A percentile compares a stretch with the other conserved stretches of the same genome.
Conservation (phyloP, 768 basidiomycete genomes). For the Mycena rosella region DNA sequence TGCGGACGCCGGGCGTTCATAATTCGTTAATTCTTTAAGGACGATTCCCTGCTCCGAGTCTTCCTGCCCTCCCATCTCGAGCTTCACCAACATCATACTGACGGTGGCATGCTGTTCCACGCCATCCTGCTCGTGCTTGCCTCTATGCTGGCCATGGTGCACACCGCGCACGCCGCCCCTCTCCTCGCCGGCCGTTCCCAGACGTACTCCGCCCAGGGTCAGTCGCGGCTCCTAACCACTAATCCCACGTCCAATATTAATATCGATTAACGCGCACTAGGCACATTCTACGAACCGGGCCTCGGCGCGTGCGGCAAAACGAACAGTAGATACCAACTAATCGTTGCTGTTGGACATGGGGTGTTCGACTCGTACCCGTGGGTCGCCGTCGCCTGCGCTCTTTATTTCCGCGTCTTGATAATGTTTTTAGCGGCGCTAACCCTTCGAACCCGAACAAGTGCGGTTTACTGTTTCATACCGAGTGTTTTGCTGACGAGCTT, state of each 20-base stretch:
- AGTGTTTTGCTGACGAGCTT: background rate
- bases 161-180: background rate
- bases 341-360: constrained; percentile 41
- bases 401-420: background rate
- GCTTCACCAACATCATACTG: background rate
- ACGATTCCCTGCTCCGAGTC: background rate
- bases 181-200: background rate
- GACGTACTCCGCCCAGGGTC: constrained; percentile 14
- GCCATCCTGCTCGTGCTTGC: background rate
- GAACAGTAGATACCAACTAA: constrained; percentile 32
- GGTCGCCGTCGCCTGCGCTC: background rate
- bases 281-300: constrained; percentile 38
- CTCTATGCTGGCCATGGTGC: background rate
- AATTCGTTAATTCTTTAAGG: too few species aligned
- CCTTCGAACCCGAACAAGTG: constrained; percentile 24
- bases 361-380: constrained; percentile 39
- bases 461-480: background rate
- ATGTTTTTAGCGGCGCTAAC: constrained; percentile 19
- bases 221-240: background rate
- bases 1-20: background rate
- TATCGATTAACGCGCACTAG: background rate
- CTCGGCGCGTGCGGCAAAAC: constrained; percentile 42
- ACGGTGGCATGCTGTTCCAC: background rate
- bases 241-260: background rate
- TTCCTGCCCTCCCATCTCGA: background rate